Percentiles rank a stretch among this genome's conserved stretches.
These are phyloP conservation scores for Shiraia sp. DNA, from an alignment of 2,329 filamentous ascomycete genomes.

Conservation along the genomic window DNA sequence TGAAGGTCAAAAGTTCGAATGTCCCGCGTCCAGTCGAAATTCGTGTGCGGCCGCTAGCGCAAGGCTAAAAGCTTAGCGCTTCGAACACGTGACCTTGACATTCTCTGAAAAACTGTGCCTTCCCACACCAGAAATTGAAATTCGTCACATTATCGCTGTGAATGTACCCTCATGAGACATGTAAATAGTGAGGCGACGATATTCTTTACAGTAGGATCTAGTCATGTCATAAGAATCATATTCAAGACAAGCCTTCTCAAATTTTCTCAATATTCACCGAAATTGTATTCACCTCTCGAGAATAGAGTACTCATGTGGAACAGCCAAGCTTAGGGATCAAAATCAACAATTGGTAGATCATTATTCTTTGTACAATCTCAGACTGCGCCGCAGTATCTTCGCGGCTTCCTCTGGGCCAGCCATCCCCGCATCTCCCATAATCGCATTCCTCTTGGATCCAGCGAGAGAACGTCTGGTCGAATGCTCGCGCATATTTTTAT, in stretches of 20 bases:
- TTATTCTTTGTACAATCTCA: conserved; percentile 18
- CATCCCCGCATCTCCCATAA: conserved; percentile 13
- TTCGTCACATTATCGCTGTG: too few relatives aligned
- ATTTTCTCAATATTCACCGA: too few relatives aligned
- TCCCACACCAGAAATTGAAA: too few relatives aligned
- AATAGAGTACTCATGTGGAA: too few relatives aligned
- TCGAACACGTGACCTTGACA: conserved; percentile 3
- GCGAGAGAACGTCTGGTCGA: neutral
- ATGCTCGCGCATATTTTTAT: neutral
- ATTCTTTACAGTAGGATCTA: too few relatives aligned
- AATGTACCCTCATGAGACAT: too few relatives aligned
- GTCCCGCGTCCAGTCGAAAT: conserved; percentile 17
- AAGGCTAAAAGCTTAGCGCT: conserved; percentile 10
- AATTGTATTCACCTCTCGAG: too few relatives aligned
- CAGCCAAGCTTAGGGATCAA: neutral
- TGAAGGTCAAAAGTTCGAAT: conserved; percentile 18
- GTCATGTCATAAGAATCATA: too few relatives aligned
- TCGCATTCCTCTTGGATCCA: conserved; percentile 2
- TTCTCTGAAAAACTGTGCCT: too few relatives aligned
- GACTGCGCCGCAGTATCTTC: conserved; percentile 5
- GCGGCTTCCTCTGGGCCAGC: conserved; percentile 24
- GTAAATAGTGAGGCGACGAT: too few relatives aligned
- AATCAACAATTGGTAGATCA: too few relatives aligned
- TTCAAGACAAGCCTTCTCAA: too few relatives aligned
- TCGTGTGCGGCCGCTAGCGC: conserved; percentile 15